These are phyloP conservation scores for Cladophialophora bantiana DNA, from an alignment of 2,329 filamentous ascomycete species.

Conservation along the genomic window DNA sequence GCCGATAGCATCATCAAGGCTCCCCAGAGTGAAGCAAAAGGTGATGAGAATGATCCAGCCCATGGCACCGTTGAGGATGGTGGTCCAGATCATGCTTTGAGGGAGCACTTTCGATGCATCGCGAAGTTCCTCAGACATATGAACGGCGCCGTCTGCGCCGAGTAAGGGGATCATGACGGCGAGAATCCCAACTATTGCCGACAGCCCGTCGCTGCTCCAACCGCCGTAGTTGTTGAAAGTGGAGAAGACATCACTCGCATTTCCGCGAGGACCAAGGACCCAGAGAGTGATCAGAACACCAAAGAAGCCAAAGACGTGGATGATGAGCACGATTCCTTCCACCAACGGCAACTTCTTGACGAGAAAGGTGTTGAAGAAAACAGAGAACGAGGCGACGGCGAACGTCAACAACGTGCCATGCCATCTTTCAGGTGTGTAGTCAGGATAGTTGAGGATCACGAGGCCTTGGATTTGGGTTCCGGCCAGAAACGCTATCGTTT, in stretches of 20 bases:
- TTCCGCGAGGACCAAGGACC: constrained; percentile 51
- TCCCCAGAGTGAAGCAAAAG: constrained; percentile 48
- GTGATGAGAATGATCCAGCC: constrained; percentile 50
- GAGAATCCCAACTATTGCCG: constrained; percentile 43
- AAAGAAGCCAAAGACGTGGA: constrained; percentile 53
- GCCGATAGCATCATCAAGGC: constrained; percentile 44
- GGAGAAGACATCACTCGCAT: constrained; percentile 49
- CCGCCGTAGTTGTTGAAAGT: constrained; percentile 50
- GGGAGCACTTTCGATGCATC: constrained; percentile 49
- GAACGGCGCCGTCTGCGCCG: constrained; percentile 42
- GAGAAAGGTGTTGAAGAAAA: constrained; percentile 53
- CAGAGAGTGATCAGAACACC: constrained; percentile 54
- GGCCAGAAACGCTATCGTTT: constrained; percentile 49
- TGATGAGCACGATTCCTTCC: constrained; percentile 51
- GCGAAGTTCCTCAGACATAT: constrained; percentile 49
- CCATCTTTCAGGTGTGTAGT: constrained; percentile 52
- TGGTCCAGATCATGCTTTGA: constrained; percentile 47
- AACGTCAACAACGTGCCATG: constrained; percentile 55
- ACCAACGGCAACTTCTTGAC: constrained; percentile 51
- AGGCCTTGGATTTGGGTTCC: constrained; percentile 56
- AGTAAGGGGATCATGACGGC: constrained; percentile 41
- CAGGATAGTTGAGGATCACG: constrained; percentile 52
- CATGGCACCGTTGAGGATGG: constrained; percentile 48
- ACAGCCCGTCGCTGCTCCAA: constrained; percentile 46
- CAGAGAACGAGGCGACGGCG: constrained; percentile 49